Conservation (phyloP, 495 filamentous ascomycete species). For the Neurospora discreta region DNA sequence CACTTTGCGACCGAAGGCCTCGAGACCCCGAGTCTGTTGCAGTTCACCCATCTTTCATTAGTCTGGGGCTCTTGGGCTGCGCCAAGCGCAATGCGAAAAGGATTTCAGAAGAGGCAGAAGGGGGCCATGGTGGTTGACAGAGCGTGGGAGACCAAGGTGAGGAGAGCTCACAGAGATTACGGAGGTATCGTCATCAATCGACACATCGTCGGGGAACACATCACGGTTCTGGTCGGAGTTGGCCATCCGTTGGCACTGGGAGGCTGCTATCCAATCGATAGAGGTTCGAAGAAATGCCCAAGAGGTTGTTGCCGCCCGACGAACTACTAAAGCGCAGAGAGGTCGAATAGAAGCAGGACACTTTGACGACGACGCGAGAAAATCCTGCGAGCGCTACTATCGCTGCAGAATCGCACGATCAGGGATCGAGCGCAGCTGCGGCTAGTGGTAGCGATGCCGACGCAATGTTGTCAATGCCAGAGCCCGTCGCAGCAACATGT, state of each 20-base stretch:
- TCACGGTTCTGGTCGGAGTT: constrained; percentile 38
- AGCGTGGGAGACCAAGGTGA: not conserved
- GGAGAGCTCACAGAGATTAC: constrained; percentile 40
- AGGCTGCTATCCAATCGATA: not conserved
- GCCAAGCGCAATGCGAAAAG: not conserved
- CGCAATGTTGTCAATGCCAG: not conserved
- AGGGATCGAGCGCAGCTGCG: not conserved
- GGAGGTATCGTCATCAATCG: constrained; percentile 35
- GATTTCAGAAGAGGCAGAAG: not conserved
- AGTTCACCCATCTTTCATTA: not conserved
- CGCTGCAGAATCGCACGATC: not conserved
- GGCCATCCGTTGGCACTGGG: constrained; percentile 36
- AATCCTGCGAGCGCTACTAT: not conserved
- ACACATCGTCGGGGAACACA: constrained; percentile 37
- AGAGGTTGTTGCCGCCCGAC: not conserved
- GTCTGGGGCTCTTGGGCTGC: not conserved
- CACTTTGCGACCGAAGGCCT: constrained; percentile 90
- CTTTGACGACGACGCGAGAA: not conserved
- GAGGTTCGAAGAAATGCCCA: not conserved
- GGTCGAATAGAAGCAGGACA: not conserved
- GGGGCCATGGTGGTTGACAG: not conserved
- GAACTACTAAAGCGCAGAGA: not conserved
- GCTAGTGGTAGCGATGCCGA: not conserved
- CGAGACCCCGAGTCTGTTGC: constrained; percentile 69
- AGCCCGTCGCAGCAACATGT: not conserved